Conservation (phyloP, 2,329 filamentous ascomycete genomes). For the Claviceps pazoutovae region DNA sequence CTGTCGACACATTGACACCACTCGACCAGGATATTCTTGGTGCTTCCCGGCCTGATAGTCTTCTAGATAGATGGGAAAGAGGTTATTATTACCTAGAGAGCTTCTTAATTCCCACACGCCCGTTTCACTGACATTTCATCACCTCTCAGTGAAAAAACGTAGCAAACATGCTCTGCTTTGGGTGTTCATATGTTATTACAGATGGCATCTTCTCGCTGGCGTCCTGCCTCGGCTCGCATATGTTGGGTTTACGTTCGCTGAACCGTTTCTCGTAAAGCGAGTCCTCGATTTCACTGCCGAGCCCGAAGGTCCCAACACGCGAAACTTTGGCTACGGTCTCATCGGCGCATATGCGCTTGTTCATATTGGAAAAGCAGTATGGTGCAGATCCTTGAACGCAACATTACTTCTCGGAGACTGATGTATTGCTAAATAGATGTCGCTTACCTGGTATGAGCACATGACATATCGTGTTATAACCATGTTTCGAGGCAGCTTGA, state of each 20-base stretch:
- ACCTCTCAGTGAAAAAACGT: slow-evolving; percentile 8
- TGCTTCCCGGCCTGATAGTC: neutral
- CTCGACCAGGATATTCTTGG: slow-evolving; percentile 1
- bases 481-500: slow-evolving; percentile 19
- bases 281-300: slow-evolving; percentile 18
- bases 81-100: neutral
- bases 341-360: slow-evolving; percentile 24
- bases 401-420: slow-evolving; percentile 10
- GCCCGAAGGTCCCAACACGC: slow-evolving; percentile 11
- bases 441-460: slow-evolving; percentile 12
- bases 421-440: slow-evolving; percentile 11
- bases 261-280: slow-evolving; percentile 28
- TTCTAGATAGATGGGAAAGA: neutral
- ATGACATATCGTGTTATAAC: slow-evolving; percentile 20
- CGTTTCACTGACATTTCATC: neutral
- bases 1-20: neutral
- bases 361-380: slow-evolving; percentile 26
- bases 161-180: slow-evolving; percentile 12
- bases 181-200: slow-evolving; percentile 13
- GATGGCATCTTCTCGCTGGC: slow-evolving; percentile 15
- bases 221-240: slow-evolving; percentile 22
- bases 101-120: neutral
- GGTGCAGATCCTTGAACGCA: slow-evolving; percentile 11
- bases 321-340: slow-evolving; percentile 21
- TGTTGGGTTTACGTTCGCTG: slow-evolving; percentile 25